Evolutionary conservation across 2,329 filamentous ascomycete genomes (phyloP), one percentile per base, ranked within the genome.

Genomic region (Colletotrichum spaethianum): DNA sequence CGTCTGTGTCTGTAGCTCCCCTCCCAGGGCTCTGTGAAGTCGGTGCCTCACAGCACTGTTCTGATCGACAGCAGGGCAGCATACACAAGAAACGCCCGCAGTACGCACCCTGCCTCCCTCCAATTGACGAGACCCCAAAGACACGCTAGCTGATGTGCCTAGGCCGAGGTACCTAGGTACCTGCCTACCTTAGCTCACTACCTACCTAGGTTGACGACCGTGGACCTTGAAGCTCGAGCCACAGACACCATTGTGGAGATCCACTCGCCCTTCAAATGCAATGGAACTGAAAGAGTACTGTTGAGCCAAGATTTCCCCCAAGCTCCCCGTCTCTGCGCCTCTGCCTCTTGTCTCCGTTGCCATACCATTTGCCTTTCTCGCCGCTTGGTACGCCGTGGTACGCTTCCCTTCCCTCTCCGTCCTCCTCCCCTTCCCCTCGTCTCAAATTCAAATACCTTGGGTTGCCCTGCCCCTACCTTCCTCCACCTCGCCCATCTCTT

Each of bases 151-250:
- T 31, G 11, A 40, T n/a, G n/a, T 36, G 53, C 53, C 53, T 6
- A 38, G 53, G 11, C n/a, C 26, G 28, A 61, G 40, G 40, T 46
- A 46, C 18, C n/a, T 18, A 42, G 7, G 9, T 26, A 42, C 36
- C 56, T 42, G n/a, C 3, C 7, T 42, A 14, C 18, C 18, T 60
- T n/a, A 12, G 18, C 28, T 44, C 12, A 11, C 53, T 33, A 16
- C n/a, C n/a, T n/a, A n/a, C n/a, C n/a, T n/a, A n/a, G n/a, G n/a
- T n/a, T n/a, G 46, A 40, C 56, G n/a, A 52, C 38, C 40, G 8
- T 62, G 60, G 57, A 67, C 57, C 63, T 59, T 66, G 62, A 42
- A 70, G 67, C 67, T 70, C 50, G 64, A 69, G 69, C 64, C 57
- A 61, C 20, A 44, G 26, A 40, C 33, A 52, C 50, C 48, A 31